Evolutionary conservation across 176 grass and related monocot genomes (phyloP).

Genomic region (Hyparrhenia diplandra): DNA sequence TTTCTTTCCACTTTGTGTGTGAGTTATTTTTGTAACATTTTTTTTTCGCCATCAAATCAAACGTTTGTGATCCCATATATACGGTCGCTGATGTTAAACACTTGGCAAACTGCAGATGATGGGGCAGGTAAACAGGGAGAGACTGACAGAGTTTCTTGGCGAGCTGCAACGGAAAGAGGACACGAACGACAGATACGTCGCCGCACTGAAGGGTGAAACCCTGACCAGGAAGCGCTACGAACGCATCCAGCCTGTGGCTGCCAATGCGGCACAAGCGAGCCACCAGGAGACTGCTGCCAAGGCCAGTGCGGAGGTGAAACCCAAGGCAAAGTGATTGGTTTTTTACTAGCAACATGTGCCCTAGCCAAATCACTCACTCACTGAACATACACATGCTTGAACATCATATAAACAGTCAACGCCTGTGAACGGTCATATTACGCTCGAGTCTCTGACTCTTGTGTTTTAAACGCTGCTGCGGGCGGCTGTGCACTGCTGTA

Average conservation of each 20-base stretch:
- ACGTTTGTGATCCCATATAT: background rate
- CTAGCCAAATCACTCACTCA: background rate
- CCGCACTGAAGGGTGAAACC: conserved; percentile 81
- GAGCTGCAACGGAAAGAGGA: conserved; percentile 86
- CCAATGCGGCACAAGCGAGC: conserved; percentile 29
- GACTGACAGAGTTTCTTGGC: conserved; percentile 93
- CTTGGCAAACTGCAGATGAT: conserved; percentile 60
- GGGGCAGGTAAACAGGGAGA: conserved; percentile 86
- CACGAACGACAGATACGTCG: conserved; percentile 76
- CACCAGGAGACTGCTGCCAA: conserved; percentile 21
- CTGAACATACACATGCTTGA: background rate
- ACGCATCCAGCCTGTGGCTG: conserved; percentile 61
- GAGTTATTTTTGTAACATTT: background rate
- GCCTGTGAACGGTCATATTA: background rate
- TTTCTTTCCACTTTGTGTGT: background rate
- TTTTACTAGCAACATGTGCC: background rate
- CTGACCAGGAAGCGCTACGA: conserved; percentile 79
- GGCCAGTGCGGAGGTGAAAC: conserved; percentile 30
- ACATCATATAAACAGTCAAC: background rate
- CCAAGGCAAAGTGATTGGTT: conserved; percentile 55
- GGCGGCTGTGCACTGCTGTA: background rate
- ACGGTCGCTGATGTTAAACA: background rate
- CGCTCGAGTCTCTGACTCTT: background rate
- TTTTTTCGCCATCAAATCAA: background rate
- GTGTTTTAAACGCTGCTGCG: background rate